Base-by-base conservation (phyloP, 164 flowering plant species). In the Litsea cubeba region DNA sequence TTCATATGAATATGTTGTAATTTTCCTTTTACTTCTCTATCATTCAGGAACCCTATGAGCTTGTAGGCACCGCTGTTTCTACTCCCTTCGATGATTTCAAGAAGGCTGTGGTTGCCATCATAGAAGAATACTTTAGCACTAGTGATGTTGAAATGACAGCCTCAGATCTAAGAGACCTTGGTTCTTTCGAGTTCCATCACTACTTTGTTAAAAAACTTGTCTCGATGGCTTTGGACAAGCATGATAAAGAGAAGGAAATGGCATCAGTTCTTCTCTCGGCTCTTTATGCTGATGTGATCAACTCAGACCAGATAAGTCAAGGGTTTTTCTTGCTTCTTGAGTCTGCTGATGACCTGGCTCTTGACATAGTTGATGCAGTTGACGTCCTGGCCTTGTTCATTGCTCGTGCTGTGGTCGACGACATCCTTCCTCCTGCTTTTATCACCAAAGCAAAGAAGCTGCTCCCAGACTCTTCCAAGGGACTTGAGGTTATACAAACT, bases 321-420 rank as follows among this genome's bases (percentile, higher is more conserved):
- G 99, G 99, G 1, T 96, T 94, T 79, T 72, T 89, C 72, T 70
- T 94, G 83, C 97, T 96, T 75, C 92, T 96, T 72, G 99, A 94
- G 79, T 90, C 99, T 65, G 91, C 93, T 77, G 99, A 96, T 88
- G 99, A 96, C 79, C 84, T 96, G 71, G 86, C 87, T 2, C 88
- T 96, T 22, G 99, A 96, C 78, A 94, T 96, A 72, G 87, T 84
- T 32, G 95, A 94, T 85, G 90, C 97, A 20, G 99, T 93, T 65
- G 97, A 94, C 67, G 72, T 94, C 22, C 93, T 94, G 68, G 98
- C 97, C n/a, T 78, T 96, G 76, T 96, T 93, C 67, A 62, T 96
- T 69, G 99, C 99, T 14, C 94, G 99, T 54, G 99, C 97, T 24
- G 98, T 95, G 69, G 99, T 95, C 71, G 99, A 96, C 86, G 99